A percentile compares a stretch with the other conserved stretches of the same genome.
These are phyloP conservation scores for Pichia sp. DNA, from an alignment of 1,139 yeast genomes.

Conservation along the genomic window DNA sequence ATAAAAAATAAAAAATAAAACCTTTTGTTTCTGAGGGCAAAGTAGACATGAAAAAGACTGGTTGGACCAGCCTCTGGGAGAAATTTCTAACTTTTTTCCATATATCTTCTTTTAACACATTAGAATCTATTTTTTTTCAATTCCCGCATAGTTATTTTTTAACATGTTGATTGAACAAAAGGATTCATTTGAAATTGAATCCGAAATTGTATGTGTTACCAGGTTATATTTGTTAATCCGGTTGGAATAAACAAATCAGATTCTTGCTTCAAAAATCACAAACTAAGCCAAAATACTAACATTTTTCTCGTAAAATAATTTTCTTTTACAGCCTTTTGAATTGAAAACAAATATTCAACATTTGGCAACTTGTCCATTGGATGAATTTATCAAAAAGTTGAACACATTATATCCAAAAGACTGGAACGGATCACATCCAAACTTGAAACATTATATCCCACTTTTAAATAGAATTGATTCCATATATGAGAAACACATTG, in stretches of 20 bases:
- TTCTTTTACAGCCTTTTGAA: slow-evolving; percentile 17
- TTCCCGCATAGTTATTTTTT: not conserved
- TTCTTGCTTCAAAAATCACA: not conserved
- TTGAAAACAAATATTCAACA: slow-evolving; percentile 15
- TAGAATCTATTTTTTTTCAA: not conserved
- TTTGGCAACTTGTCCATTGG: slow-evolving; percentile 19
- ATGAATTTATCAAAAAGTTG: slow-evolving; percentile 27
- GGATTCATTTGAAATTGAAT: slow-evolving; percentile 3
- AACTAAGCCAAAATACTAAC: not conserved
- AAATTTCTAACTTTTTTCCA: not conserved
- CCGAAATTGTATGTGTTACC: slow-evolving; percentile 16
- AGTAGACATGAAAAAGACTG: not conserved
- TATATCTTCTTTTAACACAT: not conserved
- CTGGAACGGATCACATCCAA: slow-evolving; percentile 36
- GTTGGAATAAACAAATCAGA: no score
- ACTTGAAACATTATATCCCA: slow-evolving; percentile 70
- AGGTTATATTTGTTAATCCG: no score
- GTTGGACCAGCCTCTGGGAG: not conserved
- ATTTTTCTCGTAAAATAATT: not conserved
- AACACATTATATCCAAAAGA: slow-evolving; percentile 27
- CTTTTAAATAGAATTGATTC: slow-evolving; percentile 71
- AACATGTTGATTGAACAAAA: slow-evolving; percentile 7
- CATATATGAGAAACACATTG: slow-evolving; percentile 48
- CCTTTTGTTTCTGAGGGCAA: not conserved
- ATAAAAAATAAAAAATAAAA: not conserved